Base-by-base conservation (phyloP, 495 filamentous ascomycete genomes). In the Durotheca rogersii region DNA sequence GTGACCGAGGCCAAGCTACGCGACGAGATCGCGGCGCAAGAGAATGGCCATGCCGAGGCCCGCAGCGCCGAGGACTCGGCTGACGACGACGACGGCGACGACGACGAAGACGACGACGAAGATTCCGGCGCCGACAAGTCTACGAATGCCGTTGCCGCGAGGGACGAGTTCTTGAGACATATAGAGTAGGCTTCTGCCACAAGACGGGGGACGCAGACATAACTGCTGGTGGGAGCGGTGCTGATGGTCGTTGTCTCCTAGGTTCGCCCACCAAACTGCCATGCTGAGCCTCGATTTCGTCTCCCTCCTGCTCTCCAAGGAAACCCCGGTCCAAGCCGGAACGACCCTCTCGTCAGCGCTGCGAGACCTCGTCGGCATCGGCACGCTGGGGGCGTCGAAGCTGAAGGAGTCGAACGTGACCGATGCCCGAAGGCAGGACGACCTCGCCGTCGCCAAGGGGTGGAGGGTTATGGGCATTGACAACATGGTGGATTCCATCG, bases 271-370 rank as follows among this genome's bases (percentile, higher is more conserved):
- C 29, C 80, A 84, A 62, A 79, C 86, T 56, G 79, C 86, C 31
- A 64, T 82, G 62, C 71, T 83, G 18, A 80, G 82, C 2, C 80
- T 95, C 39, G 90, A 97, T 61, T 88, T 89, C 54, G 67, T 96
- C 30, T 96, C 93, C 9, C 80, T 96, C 7, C 70, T 95, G 1
- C 72, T 95, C 1, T 89, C 90, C 6, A 89, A 89, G 62, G 78
- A 93, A 54, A 72, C 75, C 2, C 85, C 87, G 3, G 78, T 78
- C 30, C 79, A 80, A 51, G 87, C 85, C 16, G 80, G 80, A 49
- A 62, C 69, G 23, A 86, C 87, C 20, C 80, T 96, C 53, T 90
- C 84, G 9, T 70, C 77, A 7, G 75, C 62, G 16, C 74, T 95
- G 25, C 88, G 87, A 60, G 73, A 83, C 19, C 66, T 74, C 25